Evolutionary conservation across 2,329 filamentous ascomycete species (phyloP), one percentile per base, ranked within the genome.

Genomic region (Diplodia corticola): DNA sequence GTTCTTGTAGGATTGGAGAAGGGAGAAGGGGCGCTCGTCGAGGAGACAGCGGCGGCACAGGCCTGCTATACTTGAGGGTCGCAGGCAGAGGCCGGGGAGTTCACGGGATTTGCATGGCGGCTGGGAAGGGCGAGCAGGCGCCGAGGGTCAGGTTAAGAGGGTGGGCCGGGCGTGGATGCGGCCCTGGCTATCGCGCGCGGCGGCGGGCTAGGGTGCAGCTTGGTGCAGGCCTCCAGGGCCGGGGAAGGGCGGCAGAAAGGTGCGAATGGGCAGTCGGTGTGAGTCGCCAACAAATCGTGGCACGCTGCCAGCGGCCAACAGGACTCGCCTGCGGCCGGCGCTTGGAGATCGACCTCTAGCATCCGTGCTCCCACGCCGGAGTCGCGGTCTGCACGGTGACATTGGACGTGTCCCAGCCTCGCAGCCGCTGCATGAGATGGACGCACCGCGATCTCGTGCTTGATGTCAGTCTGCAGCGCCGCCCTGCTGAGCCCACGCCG

Each of bases 241-340:
- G 57, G 60, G 60, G 60, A 53, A 63, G 60, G 60, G 60, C 48
- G 60, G 60, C 35, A 51, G 50, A 46, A 17, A 26, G 50, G 24
- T 46, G 63, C 63, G 40, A 53, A 55, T 53, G 63, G 20, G 63
- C 48, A 53, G 63, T 64, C 63, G 63, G 63, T 64, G 63, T 53
- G 63, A 48, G 63, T 54, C 35, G 63, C 49, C 50, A 64, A 40
- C 60, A 63, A 51, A 53, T 63, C 60, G 60, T 61, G 57, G 57
- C 57, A 61, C 57, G 57, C 57, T 49, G 57, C 57, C 57, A 61
- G 57, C 57, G 57, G 57, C 57, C 57, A 22, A 49, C 57, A 3
- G 44, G 17, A 26, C 40, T 33, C n/a, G 40, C 28, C 57, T 61
- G 57, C 24, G 57, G 57, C 57, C 57, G 57, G 57, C 44, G 57